Base-by-base conservation (phyloP, 2,329 filamentous ascomycete species). In the Allantophomopsis cytisporea region DNA sequence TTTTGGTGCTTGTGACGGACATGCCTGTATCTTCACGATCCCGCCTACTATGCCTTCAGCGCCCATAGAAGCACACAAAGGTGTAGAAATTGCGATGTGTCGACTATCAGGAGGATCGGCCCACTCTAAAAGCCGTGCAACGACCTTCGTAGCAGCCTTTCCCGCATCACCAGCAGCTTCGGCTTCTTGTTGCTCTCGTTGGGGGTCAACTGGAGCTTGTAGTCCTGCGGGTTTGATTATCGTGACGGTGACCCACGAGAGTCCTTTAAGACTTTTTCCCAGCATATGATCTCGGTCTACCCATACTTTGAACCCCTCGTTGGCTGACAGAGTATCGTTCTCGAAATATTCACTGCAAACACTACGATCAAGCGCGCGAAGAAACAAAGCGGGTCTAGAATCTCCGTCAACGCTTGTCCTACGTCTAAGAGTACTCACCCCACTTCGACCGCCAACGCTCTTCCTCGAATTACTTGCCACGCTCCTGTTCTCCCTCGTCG, bases 11-110 rank as follows among this genome's bases (percentile, higher is more conserved):
- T 57, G 53, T 31, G 39, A 46, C 34, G 84, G 76, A 1, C 89
- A 88, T 8, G 83, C 79, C 54, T 96, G 87, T 21, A 98, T 69
- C 44, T 89, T 86, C 41, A 94, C 73, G 33, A 96, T 75, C 1
- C 87, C 85, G 11, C 91, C 91, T 8, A 94, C 83, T 38, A 94
- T 71, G 2, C 76, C 79, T 31, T 74, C 65, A 39, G 74, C 77
- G 2, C 78, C 80, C 16, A 98, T 67, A 1, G 82, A 73, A 21
- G 73, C 72, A 57, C 84, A 94, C 6, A 98, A 64, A 3, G 78
- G 62, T 0, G 78, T 73, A 1, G 91, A 96, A 17, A 98, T 65
- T 1, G 85, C 85, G 37, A 76, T 74, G 44, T 89, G 83, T 45
- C 83, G 78, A 39, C 76, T 79, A 53, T 89, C 85, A 1, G 91